These are phyloP conservation scores for Emmonsia crescens DNA, from an alignment of 2,329 filamentous ascomycete species.

Conservation along the genomic window DNA sequence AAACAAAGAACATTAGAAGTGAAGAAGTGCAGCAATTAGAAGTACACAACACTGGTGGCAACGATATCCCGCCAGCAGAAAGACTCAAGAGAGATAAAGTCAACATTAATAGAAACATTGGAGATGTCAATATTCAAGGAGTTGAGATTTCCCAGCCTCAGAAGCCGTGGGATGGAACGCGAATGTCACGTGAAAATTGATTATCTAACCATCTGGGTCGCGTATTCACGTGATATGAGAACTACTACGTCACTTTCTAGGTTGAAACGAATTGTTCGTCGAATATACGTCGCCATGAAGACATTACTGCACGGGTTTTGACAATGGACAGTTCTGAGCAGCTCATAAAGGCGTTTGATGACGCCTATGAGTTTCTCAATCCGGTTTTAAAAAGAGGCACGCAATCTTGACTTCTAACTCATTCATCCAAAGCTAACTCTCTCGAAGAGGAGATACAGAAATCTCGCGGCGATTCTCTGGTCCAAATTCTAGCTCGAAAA, in stretches of 20 bases:
- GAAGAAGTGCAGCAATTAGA: neutral
- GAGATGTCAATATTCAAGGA: neutral
- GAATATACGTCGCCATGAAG: conserved; percentile 3
- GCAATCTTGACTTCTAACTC: conserved; percentile 15
- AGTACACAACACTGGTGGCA: neutral
- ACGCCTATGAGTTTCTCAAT: conserved; percentile 26
- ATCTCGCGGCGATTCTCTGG: conserved; percentile 23
- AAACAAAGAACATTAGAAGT: conserved; percentile 9
- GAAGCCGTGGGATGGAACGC: too few species aligned
- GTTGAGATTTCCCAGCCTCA: neutral
- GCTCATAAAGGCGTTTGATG: conserved; percentile 24
- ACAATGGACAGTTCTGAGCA: conserved; percentile 21
- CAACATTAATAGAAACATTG: neutral
- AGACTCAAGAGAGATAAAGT: neutral
- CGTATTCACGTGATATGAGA: neutral
- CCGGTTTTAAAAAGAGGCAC: conserved; percentile 34
- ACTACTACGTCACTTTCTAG: neutral
- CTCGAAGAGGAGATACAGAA: conserved; percentile 30
- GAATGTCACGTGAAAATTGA: neutral
- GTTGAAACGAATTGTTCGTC: neutral
- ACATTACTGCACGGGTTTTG: neutral
- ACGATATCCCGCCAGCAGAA: neutral
- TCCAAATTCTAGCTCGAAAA: conserved; percentile 23
- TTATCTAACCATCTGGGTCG: neutral
- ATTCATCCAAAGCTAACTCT: conserved; percentile 20